Percentiles rank a stretch among this genome's conserved stretches.
Conservation (phyloP, 176 grass and related monocot species). For the Zea mays region Zm-B73-REFERENCE-NAM-5.0 NC_050101.1:177003001-177003500, state of each 20-base stretch:
- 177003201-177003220: slow-evolving; percentile 89
- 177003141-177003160: background rate
- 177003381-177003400: slow-evolving; percentile 95
- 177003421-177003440: slow-evolving; percentile 79
- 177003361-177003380: slow-evolving; percentile 95
- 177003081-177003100: background rate
- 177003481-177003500: background rate
- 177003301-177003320: background rate
- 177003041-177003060: background rate
- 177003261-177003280: background rate
- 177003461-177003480: slow-evolving; percentile 78
- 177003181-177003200: slow-evolving; percentile 64
- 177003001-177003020: background rate
- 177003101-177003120: background rate
- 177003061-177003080: background rate
- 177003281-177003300: background rate
- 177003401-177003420: slow-evolving; percentile 79
- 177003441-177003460: slow-evolving; percentile 78
- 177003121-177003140: background rate
- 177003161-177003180: background rate
- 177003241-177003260: background rate
- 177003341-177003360: background rate
- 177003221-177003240: slow-evolving; percentile 91
- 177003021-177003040: background rate
- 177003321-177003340: background rate